Base-by-base conservation (phyloP, 768 basidiomycete species). In the Crassisporium funariophilum region DNA sequence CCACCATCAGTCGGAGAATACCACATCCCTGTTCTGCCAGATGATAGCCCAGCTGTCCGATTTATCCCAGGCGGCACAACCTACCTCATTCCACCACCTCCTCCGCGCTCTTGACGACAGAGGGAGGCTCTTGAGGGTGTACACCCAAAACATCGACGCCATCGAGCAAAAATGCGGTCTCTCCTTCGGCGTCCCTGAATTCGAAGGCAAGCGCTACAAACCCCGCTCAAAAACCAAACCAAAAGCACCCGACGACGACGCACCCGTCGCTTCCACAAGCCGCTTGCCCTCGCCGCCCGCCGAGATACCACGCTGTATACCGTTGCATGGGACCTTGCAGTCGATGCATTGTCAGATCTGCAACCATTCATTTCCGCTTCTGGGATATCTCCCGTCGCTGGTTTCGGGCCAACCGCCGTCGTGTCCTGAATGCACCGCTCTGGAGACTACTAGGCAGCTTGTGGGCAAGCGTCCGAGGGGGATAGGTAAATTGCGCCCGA, bases 101-200 rank as follows among this genome's bases (percentile, higher is more conserved):
- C 80, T 95, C 22, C 85, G 84, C 34, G 60, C 75, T 22, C 80
- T 95, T 22, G 90, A 95, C 58, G 77, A 84, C 50, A 75, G 84
- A 27, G 86, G 88, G 3, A 78, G 79, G 50, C 79, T 95, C 3
- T 76, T 94, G 27, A 78, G 93, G 19, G 89, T 92, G 2, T 95
- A 95, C 66, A 94, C 93, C 0, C 93, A 95, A 72, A 95, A 95
- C 67, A 95, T 95, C 49, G 93, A 95, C 62, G 85, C 84, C 19
- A 83, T 95, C 33, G 93, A 95, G 62, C 73, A 74, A 49, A 92
- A 91, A 63, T 86, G 81, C n/a, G 93, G 93, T 3, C 77, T 95
- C 8, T 83, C 86, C 1, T 89, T 90, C 50, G 91, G 92, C n/a
- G 76, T 94, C 9, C 91, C 91, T 19, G 78, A 79, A 46, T 82